Evolutionary conservation across 441 rosid genomes (phyloP).

Genomic region (Bocquillonia castaneifolia): DNA sequence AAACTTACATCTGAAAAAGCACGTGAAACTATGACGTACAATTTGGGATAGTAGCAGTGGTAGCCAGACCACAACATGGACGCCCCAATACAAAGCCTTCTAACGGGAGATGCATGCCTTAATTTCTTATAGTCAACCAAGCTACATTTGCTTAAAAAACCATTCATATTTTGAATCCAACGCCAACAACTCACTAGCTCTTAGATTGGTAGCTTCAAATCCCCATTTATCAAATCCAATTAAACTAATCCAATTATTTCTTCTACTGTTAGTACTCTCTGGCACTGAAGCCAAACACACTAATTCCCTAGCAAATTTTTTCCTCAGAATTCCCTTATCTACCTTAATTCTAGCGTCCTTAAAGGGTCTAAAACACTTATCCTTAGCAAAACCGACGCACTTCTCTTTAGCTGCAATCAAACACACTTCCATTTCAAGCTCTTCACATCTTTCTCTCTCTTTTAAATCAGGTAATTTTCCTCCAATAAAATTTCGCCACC

Average conservation of each 20-base stretch:
- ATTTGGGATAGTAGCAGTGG: no score
- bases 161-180: slow-evolving; percentile 17
- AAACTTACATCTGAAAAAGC: no score
- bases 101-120: no score
- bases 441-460: slow-evolving; percentile 58
- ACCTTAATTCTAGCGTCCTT: slow-evolving; percentile 50
- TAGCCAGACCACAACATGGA: no score
- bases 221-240: slow-evolving; percentile 23
- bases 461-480: slow-evolving; percentile 33
- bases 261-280: slow-evolving; percentile 20
- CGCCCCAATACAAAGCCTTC: no score
- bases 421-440: slow-evolving; percentile 53
- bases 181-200: slow-evolving; percentile 38
- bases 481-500: slow-evolving; percentile 51
- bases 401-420: slow-evolving; percentile 50
- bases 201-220: slow-evolving; percentile 27
- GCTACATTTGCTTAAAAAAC: slow-evolving; percentile 21
- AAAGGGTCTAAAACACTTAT: slow-evolving; percentile 44
- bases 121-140: no score
- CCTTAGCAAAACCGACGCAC: slow-evolving; percentile 52
- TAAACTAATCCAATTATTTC: slow-evolving; percentile 25
- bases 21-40: no score
- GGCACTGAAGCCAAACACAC: slow-evolving; percentile 41
- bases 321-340: slow-evolving; percentile 21
- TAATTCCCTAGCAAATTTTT: slow-evolving; percentile 26